Conservation (phyloP, 192 early-diverging fungal genomes). For the Gigaspora rosea region DNA sequence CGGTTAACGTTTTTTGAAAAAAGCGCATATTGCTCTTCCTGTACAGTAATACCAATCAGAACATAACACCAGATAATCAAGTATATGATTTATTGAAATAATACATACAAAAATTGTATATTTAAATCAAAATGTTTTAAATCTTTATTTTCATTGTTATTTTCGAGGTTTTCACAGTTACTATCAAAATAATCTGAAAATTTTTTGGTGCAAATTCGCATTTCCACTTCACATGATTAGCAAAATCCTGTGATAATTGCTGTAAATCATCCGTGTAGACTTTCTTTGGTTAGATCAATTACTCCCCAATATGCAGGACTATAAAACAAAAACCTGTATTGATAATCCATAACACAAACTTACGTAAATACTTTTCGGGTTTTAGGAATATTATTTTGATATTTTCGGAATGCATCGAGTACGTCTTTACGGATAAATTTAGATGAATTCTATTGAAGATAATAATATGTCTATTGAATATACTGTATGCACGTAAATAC, state of each 20-base stretch:
- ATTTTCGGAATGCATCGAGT: constrained; percentile 16
- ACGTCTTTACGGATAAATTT: constrained; percentile 19
- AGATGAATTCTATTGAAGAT: constrained; percentile 5
- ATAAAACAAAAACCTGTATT: not conserved
- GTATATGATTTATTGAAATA: not conserved
- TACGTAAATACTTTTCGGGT: constrained; percentile 6
- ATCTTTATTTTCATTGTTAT: not conserved
- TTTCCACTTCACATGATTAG: constrained; percentile 18
- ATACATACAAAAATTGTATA: constrained; percentile 9
- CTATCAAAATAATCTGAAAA: not conserved
- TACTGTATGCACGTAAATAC: constrained; percentile 17
- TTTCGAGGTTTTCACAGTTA: not conserved
- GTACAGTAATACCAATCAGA: constrained; percentile 11
- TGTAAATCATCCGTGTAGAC: constrained; percentile 3
- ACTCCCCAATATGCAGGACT: constrained; percentile 19
- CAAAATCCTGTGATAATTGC: constrained; percentile 21
- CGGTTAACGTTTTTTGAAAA: not conserved
- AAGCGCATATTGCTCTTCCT: constrained; percentile 1
- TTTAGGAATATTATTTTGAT: constrained; percentile 26
- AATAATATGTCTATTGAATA: constrained; percentile 21
- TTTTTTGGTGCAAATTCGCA: not conserved
- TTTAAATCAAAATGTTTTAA: not conserved
- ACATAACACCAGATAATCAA: not conserved
- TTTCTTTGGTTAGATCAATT: constrained; percentile 6
- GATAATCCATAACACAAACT: too few species aligned